Evolutionary conservation across 176 grass and related monocot genomes (phyloP).

Genomic region (Avena sativa): DNA sequence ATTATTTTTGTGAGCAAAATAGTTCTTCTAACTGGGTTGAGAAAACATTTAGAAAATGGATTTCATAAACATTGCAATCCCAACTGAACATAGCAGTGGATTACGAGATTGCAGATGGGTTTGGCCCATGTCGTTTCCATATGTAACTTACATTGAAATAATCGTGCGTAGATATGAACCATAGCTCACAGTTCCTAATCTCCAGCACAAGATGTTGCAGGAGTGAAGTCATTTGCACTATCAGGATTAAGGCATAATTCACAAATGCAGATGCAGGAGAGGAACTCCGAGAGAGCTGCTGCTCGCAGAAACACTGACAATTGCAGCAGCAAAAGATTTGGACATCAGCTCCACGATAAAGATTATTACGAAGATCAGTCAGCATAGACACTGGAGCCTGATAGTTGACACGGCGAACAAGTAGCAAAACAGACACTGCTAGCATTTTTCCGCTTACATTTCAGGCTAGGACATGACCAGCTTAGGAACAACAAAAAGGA

Average conservation of each 20-base stretch:
- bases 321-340: not conserved
- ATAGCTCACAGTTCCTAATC: not conserved
- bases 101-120: not conserved
- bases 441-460: conserved; percentile 12
- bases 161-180: not conserved
- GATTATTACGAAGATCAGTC: not conserved
- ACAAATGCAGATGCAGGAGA: not conserved
- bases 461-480: conserved; percentile 10
- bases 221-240: not conserved
- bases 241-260: not conserved
- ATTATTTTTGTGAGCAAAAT: not conserved
- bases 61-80: not conserved
- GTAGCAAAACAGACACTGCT: not conserved
- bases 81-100: not conserved
- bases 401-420: conserved; percentile 14
- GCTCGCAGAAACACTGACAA: not conserved
- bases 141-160: not conserved
- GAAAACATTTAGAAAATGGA: not conserved
- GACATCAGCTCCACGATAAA: not conserved
- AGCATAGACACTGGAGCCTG: conserved; percentile 4
- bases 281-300: not conserved
- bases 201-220: not conserved
- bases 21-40: not conserved
- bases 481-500: conserved; percentile 21
- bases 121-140: not conserved